Percentiles rank a stretch among this genome's conserved stretches.
phyloP scores from a whole-genome alignment of 371 early-diverging fungal genomes.

The Mortierella sp. region DNA sequence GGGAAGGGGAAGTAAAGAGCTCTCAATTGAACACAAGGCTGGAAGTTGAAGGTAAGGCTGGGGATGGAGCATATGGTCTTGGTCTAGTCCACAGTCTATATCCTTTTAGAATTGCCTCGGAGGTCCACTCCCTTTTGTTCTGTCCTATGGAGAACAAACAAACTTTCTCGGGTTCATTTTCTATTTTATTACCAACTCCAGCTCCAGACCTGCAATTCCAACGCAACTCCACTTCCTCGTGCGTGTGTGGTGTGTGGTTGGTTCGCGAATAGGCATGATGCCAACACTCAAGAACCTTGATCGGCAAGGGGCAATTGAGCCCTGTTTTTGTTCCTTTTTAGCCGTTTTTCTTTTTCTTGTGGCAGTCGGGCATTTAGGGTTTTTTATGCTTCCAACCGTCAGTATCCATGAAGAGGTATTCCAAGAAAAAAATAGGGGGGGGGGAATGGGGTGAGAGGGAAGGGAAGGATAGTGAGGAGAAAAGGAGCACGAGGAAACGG shows the following conservation, averaged over 20 bases:
- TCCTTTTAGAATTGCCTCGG: neutral
- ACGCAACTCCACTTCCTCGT: neutral
- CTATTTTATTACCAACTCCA: neutral
- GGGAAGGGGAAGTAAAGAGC: neutral
- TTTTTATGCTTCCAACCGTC: slow-evolving; percentile 8
- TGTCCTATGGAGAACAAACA: slow-evolving; percentile 1
- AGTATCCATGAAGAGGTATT: slow-evolving; percentile 5
- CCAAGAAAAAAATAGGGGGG: neutral
- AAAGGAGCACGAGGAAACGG: neutral
- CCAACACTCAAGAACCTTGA: neutral
- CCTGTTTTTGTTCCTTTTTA: neutral
- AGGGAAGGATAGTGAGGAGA: neutral
- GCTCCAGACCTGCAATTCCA: neutral
- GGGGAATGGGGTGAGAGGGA: neutral
- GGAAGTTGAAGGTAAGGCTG: neutral
- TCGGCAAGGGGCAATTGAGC: neutral
- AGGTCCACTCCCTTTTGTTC: neutral
- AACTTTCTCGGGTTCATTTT: neutral
- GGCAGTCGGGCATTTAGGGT: slow-evolving; percentile 7
- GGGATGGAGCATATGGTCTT: neutral
- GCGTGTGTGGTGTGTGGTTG: neutral
- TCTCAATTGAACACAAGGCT: neutral
- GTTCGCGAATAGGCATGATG: neutral
- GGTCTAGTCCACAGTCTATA: neutral
- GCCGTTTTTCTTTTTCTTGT: slow-evolving; percentile 1